Evolutionary conservation across 2,329 filamentous ascomycete genomes (phyloP).

Genomic region (Ascochyta lentis): DNA sequence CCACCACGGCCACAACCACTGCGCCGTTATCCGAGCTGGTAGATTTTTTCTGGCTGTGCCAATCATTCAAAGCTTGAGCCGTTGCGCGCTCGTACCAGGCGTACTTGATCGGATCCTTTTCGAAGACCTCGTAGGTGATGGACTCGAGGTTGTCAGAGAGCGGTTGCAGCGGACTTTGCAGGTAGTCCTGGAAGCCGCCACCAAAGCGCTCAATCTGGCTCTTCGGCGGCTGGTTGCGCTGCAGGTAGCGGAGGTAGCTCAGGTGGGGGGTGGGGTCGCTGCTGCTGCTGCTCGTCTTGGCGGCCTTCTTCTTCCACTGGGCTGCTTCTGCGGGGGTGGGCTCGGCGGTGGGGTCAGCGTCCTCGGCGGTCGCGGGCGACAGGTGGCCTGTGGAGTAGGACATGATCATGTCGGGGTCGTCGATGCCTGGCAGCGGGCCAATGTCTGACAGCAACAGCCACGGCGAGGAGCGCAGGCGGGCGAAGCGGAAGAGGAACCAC

Average conservation of each 20-base stretch:
- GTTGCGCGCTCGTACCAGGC: conserved; percentile 92
- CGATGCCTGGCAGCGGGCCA: conserved; percentile 60
- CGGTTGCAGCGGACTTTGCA: conserved; percentile 93
- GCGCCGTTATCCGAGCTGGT: conserved; percentile 73
- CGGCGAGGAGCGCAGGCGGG: conserved; percentile 63
- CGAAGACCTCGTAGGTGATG: conserved; percentile 97
- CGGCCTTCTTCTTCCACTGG: conserved; percentile 42
- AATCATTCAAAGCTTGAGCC: conserved; percentile 79
- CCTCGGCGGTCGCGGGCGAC: conserved; percentile 53
- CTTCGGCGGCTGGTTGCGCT: conserved; percentile 76
- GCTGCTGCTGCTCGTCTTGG: conserved; percentile 55
- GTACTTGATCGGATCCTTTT: conserved; percentile 98
- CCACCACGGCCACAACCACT: conserved; percentile 89
- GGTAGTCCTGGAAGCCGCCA: conserved; percentile 85
- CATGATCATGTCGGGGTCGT: conserved; percentile 48
- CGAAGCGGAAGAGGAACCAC: conserved; percentile 62
- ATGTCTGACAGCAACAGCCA: conserved; percentile 68
- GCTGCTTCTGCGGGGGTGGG: conserved; percentile 75
- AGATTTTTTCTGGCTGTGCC: conserved; percentile 74
- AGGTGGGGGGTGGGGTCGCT: conserved; percentile 69
- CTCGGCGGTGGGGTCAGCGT: conserved; percentile 42
- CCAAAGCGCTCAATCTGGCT: conserved; percentile 71
- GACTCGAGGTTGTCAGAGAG: conserved; percentile 96
- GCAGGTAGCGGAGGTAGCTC: conserved; percentile 83
- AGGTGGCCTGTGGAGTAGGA: conserved; percentile 46